Evolutionary conservation across 73 alveolate species (phyloP), one percentile per base, ranked within the genome.

Genomic region (Stentor coeruleus): DNA sequence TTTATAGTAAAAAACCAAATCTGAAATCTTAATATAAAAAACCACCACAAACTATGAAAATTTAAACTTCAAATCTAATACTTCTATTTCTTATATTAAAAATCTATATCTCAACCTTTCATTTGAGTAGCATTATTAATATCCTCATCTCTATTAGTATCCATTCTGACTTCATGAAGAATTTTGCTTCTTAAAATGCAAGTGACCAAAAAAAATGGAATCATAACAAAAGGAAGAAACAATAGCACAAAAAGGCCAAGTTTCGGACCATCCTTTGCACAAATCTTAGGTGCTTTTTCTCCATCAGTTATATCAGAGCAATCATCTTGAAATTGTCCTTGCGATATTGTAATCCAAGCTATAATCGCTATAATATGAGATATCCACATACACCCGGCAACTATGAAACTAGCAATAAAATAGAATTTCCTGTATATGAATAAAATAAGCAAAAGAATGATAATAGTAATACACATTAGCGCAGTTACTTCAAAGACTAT

Each of bases 261-360:
- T 49, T 20, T 49, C 66, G 66, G 66, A 49, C 66, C 66, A 11
- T 6, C 66, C 66, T 49, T 49, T 20, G 66, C 66, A 49, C 66
- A 49, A 49, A 49, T 49, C 20, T 6, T 6, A 49, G 66, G 66
- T 11, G 66, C 66, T 11, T 49, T 6, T 11, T 49, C 66, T 49
- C 28, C 6, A 49, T 49, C 20, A 20, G 6, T 11, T 11, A 49
- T 6, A 11, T 49, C 66, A 11, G 6, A 6, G 20, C 66, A 49
- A 11, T 49, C 66, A 49, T 49, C 66, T 11, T 49, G 28, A 49
- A 49, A 49, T 20, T 20, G 6, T 20, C 28, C 66, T 20, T 49
- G 6, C 28, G 66, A 11, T 20, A 49, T 11, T 6, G 28, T 20
- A 20, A 49, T 49, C 66, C 66, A 49, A 6, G 20, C 66, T 49